Evolutionary conservation across 2,329 filamentous ascomycete species (phyloP), one percentile per base, ranked within the genome.

Genomic region (Macrophomina phaseolina): DNA sequence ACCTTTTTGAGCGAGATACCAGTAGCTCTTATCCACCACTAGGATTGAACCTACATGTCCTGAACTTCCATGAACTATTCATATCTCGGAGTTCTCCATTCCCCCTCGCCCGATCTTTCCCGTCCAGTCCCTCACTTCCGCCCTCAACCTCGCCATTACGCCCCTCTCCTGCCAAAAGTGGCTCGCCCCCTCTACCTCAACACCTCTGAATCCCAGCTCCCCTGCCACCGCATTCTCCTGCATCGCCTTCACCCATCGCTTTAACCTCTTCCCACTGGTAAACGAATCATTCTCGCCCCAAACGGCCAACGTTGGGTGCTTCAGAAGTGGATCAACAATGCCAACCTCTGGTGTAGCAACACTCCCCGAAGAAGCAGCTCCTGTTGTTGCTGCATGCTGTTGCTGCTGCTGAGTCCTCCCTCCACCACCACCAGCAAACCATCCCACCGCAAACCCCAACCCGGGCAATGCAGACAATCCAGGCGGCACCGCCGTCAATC

Each of bases 251-350:
- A 82, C 82, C 94, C 94, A 97, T 0, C 82, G 79, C 11, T 86
- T 84, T 71, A 94, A 81, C 76, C 87, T 91, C 67, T 83, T 85
- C 3, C 81, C 82, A 0, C 89, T 86, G 1, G 91, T 89, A 70
- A 97, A 96, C 0, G 84, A 79, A 76, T 98, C 94, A 4, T 85
- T 82, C 61, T 90, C 87, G 1, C 94, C 94, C 73, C 89, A 97
- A 0, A 97, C 78, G 0, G 87, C 89, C 40, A 97, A 76, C 0
- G 90, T 90, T 5, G 64, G 64, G 56, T 75, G 70, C 45, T 71
- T 73, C 5, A 71, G 55, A 8, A 71, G 45, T 5, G 48, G 18
- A 42, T 68, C 62, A 32, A 23, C 32, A 5, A 8, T 23, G 4
- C 4, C 14, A 16, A 38, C 52, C 23, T 23, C 23, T 23, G 23